phyloP scores from a whole-genome alignment of 148 eudicot species.

The Mesembryanthemum crystallinum region DNA sequence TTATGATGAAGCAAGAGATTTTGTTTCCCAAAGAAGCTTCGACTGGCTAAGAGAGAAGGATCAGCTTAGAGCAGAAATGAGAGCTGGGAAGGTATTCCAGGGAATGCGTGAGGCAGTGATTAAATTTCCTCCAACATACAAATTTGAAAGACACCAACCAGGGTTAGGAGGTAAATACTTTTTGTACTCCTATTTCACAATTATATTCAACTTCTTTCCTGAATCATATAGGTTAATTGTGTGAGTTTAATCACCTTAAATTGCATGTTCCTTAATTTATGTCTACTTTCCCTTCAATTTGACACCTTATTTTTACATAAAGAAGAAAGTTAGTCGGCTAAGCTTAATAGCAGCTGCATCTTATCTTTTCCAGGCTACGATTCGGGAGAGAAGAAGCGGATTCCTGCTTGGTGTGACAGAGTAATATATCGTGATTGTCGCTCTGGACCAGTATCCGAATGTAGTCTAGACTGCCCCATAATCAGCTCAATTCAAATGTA shows the following conservation, averaged over 20 bases:
- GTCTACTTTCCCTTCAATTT: not conserved
- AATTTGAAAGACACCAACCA: conserved; percentile 78
- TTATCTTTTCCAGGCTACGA: conserved; percentile 66
- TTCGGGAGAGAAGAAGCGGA: conserved; percentile 97
- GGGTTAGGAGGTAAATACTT: conserved; percentile 82
- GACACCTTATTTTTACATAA: not conserved
- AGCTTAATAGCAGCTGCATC: not conserved
- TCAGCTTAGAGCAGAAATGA: conserved; percentile 97
- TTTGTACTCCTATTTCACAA: not conserved
- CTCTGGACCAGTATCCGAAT: conserved; percentile 47
- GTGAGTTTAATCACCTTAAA: too few relatives aligned
- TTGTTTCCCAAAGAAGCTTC: conserved; percentile 95
- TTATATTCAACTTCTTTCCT: not conserved
- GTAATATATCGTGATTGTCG: conserved; percentile 83
- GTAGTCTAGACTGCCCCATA: conserved; percentile 82
- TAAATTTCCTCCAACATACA: conserved; percentile 93
- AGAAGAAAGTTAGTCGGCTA: not conserved
- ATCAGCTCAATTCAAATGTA: conserved; percentile 65
- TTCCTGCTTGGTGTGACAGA: conserved; percentile 99
- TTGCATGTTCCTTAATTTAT: not conserved
- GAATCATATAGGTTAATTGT: not conserved
- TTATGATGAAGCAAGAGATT: conserved; percentile 96
- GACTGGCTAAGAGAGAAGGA: conserved; percentile 98
- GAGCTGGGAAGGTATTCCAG: conserved; percentile 93
- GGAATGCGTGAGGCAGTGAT: conserved; percentile 96